Percentiles rank a stretch among this genome's conserved stretches.
Evolutionary conservation across 176 grass and related monocot species (phyloP).

Genomic region (Triticum timopheevii): DNA sequence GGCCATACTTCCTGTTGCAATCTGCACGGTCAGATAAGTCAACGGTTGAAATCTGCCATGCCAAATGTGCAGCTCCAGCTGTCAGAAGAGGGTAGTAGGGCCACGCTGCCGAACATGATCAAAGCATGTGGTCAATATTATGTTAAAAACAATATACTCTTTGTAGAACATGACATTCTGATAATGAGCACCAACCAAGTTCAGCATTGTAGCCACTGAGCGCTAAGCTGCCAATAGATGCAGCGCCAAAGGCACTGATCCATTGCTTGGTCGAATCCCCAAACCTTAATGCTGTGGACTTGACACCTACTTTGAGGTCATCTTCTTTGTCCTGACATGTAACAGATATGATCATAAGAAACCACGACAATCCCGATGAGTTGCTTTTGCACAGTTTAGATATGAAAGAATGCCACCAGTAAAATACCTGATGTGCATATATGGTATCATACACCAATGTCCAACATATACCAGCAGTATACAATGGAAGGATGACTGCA

Average conservation of each 20-base stretch:
- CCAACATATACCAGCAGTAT: slow-evolving; percentile 84
- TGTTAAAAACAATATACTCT: neutral
- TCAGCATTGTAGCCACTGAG: slow-evolving; percentile 73
- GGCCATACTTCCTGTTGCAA: slow-evolving; percentile 78
- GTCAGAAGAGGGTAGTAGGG: slow-evolving; percentile 70
- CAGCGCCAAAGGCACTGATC: slow-evolving; percentile 62
- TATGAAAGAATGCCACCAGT: neutral
- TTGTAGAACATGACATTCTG: neutral
- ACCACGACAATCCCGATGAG: neutral
- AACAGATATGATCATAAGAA: neutral
- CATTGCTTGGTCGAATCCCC: slow-evolving; percentile 71
- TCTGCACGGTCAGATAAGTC: slow-evolving; percentile 64
- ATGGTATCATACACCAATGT: slow-evolving; percentile 93
- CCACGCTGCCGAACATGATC: slow-evolving; percentile 62
- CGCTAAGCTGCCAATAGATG: slow-evolving; percentile 62
- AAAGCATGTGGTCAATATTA: slow-evolving; percentile 18
- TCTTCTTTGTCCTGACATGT: slow-evolving; percentile 81
- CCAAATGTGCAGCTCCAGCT: slow-evolving; percentile 61
- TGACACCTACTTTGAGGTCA: slow-evolving; percentile 77
- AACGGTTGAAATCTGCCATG: slow-evolving; percentile 75
- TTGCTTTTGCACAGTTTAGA: neutral
- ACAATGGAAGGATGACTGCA: slow-evolving; percentile 69
- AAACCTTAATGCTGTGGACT: slow-evolving; percentile 85
- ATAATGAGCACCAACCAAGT: slow-evolving; percentile 50
- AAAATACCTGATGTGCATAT: slow-evolving; percentile 83